Base-by-base conservation (phyloP, 805 yeast genomes). In the Candida ovalis region DNA sequence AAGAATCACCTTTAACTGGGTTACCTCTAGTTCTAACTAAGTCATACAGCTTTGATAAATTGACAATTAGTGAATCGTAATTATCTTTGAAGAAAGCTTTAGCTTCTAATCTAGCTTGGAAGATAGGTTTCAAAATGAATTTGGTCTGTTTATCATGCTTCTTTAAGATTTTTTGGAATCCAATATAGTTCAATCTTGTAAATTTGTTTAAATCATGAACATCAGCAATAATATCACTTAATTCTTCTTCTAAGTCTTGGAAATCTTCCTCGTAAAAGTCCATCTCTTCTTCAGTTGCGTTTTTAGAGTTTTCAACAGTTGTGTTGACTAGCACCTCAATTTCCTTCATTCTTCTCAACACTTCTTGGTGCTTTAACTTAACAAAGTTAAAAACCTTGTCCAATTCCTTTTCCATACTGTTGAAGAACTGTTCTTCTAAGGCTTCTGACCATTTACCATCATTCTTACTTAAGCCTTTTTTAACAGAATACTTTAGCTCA, bases 1-100 rank as follows among this genome's bases (percentile, higher is more conserved):
- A 67, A 3, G 96, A 83, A 70, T 94, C 99, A 54, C 98, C 98
- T 61, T 81, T 78, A 36, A 89, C 88, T 13, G 99, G 98, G 63
- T 89, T 87, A 59, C 99, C 99, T 58, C 96, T 80, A 1, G 98
- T 94, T 67, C 98, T 82, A 25, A 94, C 97, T 52, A 92, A 71
- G 66, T 94, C 98, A 61, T 94, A 92, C 45, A 88, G 74, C 59
- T 83, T 86, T 3, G 97, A 89, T 50, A 94, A 78, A 66, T 89
- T 88, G 43, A 94, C 96, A 50, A 94, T 90, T 58, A 92, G 72
- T 23, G 77, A 78, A 66, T 94, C 99, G 65, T 90, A 89, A 67
- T 94, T 90, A 65, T 91, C 97, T 68, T 92, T 92, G 77, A 86
- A 94, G 67, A 94, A 94, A 0, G 99, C 96, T 66, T 92, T 94